Percentiles rank a stretch among this genome's conserved stretches.
Conservation (phyloP, 2,329 filamentous ascomycete genomes). For the Arthrinium phaeospermum region DNA sequence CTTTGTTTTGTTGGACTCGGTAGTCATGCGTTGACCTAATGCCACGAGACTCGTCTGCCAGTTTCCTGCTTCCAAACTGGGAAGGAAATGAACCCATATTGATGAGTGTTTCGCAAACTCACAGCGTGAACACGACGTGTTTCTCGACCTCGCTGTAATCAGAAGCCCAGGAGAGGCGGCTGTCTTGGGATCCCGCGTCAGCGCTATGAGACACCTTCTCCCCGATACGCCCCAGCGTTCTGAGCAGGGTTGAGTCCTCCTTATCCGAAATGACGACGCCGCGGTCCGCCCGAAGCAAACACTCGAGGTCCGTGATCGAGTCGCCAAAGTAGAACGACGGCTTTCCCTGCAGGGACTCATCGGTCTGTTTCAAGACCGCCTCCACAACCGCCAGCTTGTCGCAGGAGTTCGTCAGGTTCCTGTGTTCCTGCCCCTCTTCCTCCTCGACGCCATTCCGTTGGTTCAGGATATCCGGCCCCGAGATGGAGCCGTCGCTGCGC, state of each 20-base stretch:
- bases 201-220: constrained; percentile 37
- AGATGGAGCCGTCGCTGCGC: constrained; percentile 44
- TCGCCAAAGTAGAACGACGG: constrained; percentile 62
- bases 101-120: neutral
- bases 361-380: constrained; percentile 33
- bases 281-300: constrained; percentile 47
- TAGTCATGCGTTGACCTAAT: neutral
- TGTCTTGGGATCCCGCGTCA: constrained; percentile 31
- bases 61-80: neutral
- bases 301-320: constrained; percentile 62
- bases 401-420: constrained; percentile 45
- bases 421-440: constrained; percentile 31
- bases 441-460: constrained; percentile 33
- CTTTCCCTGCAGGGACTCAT: constrained; percentile 24
- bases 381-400: constrained; percentile 54
- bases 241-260: constrained; percentile 36
- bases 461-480: constrained; percentile 43
- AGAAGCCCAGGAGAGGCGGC: constrained; percentile 36
- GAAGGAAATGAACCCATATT: no score
- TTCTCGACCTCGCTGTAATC: constrained; percentile 35
- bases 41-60: neutral
- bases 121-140: constrained; percentile 13
- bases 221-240: constrained; percentile 39
- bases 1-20: neutral
- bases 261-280: constrained; percentile 55